Base-by-base conservation (phyloP, 2,329 filamentous ascomycete species). In the Tympanopsis confertula region DNA sequence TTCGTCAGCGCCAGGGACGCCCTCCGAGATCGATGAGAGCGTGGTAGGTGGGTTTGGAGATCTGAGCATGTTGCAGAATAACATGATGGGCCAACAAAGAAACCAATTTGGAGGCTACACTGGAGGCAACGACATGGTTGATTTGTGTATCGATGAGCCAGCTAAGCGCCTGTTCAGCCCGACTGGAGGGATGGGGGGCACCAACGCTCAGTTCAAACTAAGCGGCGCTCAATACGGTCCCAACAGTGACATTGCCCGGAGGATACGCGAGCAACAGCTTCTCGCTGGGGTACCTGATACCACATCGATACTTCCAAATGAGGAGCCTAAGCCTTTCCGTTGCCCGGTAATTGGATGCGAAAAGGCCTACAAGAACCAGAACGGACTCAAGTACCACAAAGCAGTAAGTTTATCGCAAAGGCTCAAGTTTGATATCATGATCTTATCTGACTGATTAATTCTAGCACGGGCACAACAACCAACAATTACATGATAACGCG, bases 311-410 rank as follows among this genome's bases (percentile, higher is more conserved):
- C 30, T 33, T 33, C 30, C 30, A 7, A 33, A 33, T 15, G 30
- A 33, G 55, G 89, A 98, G 56, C 86, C 93, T 51, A 98, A 96
- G 62, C 91, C 91, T 0, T 98, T 94, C 69, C 85, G 88, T 56
- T 98, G 91, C 52, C 91, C 91, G 2, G 91, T 98, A 37, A 94
- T 98, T 56, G 91, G 91, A 4, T 98, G 91, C 53, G 91, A 96
- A 59, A 98, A 98, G 68, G 89, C 91, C 0, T 98, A 98, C 66
- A 98, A 98, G 71, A 98, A 98, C 58, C 91, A 96, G 57, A 98
- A 98, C 49, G 91, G 91, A 36, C 69, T 98, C 40, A 98, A 96
- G 74, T 98, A 86, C 49, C 66, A 33, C 30, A 33, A 33, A 33
- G 30, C 30, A 12, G 30, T 33, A 33, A 33, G 30, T 33, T 7